phyloP scores from a whole-genome alignment of 164 flowering plant species.

The Houttuynia cordata region DNA sequence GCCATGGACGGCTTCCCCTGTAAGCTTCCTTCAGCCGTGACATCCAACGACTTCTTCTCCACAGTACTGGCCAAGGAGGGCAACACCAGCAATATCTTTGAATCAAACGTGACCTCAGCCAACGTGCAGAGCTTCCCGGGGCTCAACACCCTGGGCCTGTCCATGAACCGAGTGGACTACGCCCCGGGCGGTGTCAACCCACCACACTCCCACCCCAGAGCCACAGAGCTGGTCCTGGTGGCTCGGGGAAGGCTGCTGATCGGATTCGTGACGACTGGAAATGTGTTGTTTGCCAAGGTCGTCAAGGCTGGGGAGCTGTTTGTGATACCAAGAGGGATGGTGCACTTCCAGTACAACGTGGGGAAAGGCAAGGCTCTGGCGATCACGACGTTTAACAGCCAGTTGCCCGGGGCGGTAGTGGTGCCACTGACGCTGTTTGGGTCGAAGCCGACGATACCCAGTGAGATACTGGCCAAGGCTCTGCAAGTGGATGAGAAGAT shows the following conservation, averaged over 20 bases:
- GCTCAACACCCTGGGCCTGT: slow-evolving; percentile 55
- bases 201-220: slow-evolving; percentile 64
- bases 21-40: slow-evolving; percentile 35
- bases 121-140: slow-evolving; percentile 53
- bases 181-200: slow-evolving; percentile 48
- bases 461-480: slow-evolving; percentile 33
- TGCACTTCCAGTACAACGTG: slow-evolving; percentile 54
- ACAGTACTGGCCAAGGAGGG: slow-evolving; percentile 36
- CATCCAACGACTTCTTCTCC: slow-evolving; percentile 53
- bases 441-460: slow-evolving; percentile 43
- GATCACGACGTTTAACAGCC: slow-evolving; percentile 56
- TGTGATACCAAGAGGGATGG: slow-evolving; percentile 53
- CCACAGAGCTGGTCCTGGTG: slow-evolving; percentile 38
- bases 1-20: slow-evolving; percentile 54
- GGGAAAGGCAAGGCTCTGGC: slow-evolving; percentile 36
- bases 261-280: slow-evolving; percentile 39
- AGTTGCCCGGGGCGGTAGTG: slow-evolving; percentile 33
- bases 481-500: slow-evolving; percentile 30
- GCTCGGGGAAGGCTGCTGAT: slow-evolving; percentile 39
- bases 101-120: slow-evolving; percentile 19
- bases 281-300: slow-evolving; percentile 40
- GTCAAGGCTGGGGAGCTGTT: slow-evolving; percentile 47
- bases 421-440: slow-evolving; percentile 30
- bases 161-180: slow-evolving; percentile 54
- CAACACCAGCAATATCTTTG: slow-evolving; percentile 27